These are phyloP conservation scores for Coccomyxa sp. DNA, from an alignment of 139 green algal genomes.

Conservation along the genomic window DNA sequence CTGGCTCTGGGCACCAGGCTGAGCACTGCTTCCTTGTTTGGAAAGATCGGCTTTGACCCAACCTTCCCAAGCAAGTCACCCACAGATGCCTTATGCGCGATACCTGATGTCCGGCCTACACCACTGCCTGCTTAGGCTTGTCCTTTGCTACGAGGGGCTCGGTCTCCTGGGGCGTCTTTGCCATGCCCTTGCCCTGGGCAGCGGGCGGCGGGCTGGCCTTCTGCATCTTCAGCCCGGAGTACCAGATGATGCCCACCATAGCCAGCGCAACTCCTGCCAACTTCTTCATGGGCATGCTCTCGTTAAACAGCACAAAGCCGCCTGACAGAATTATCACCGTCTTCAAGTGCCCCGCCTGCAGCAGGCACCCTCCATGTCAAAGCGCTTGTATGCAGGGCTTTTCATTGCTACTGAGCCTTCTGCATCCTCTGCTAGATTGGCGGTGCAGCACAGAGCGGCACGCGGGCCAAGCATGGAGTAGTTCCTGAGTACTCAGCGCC, in stretches of 20 bases:
- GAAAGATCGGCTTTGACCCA: no score
- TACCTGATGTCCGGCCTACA: no score
- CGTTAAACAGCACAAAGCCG: slow-evolving; percentile 78
- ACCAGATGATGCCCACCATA: slow-evolving; percentile 84
- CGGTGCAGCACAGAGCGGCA: not conserved
- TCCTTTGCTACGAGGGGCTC: not conserved
- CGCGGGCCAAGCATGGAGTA: not conserved
- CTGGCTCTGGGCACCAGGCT: no score
- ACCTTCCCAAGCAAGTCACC: no score
- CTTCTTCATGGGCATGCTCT: slow-evolving; percentile 77
- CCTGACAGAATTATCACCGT: slow-evolving; percentile 84
- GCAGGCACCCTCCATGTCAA: not conserved
- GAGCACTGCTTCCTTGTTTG: no score
- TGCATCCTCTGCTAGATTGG: not conserved
- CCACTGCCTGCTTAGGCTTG: no score
- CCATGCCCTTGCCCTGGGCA: not conserved
- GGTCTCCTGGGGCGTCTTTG: not conserved
- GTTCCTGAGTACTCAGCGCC: not conserved
- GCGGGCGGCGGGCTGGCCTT: not conserved
- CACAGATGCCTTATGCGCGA: no score
- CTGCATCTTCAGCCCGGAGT: slow-evolving; percentile 1
- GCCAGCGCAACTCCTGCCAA: slow-evolving; percentile 63
- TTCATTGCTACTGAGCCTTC: not conserved
- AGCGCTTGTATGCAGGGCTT: not conserved
- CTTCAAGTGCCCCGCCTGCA: slow-evolving; percentile 63